Evolutionary conservation across 306 rosid genomes (phyloP).

Genomic region (Trichosanthes cucumerina): DNA sequence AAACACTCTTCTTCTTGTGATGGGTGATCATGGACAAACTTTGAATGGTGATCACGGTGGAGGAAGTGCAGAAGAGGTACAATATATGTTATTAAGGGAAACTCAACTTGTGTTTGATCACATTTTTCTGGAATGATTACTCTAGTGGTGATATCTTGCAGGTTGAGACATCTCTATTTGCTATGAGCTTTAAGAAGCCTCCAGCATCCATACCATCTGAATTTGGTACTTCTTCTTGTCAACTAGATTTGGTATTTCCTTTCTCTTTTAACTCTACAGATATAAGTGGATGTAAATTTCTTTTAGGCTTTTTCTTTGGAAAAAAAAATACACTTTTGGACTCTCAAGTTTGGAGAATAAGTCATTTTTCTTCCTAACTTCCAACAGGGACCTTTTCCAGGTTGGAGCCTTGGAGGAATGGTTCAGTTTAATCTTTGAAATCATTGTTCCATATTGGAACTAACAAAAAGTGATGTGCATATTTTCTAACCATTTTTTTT

Average conservation of each 20-base stretch:
- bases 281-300: background rate
- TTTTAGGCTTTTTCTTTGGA: background rate
- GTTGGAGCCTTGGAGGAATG: background rate
- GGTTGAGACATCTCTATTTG: constrained; percentile 88
- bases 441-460: background rate
- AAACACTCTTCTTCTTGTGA: constrained; percentile 82
- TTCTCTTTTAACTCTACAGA: background rate
- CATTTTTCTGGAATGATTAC: background rate
- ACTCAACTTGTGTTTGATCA: background rate
- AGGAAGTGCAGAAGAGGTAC: constrained; percentile 90
- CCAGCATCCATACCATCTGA: constrained; percentile 33
- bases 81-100: constrained; percentile 9
- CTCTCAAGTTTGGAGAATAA: background rate
- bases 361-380: background rate
- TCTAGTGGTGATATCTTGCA: constrained; percentile 25
- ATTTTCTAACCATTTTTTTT: background rate
- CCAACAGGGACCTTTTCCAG: background rate
- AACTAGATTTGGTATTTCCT: constrained; percentile 53
- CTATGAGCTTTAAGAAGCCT: constrained; percentile 70
- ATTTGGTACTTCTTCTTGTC: constrained; percentile 41
- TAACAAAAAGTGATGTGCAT: background rate
- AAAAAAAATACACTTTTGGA: background rate
- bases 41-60: constrained; percentile 99
- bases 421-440: background rate
- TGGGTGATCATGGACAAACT: constrained; percentile 99